Base-by-base conservation (phyloP, 2,329 filamentous ascomycete species). In the Neocucurbitaria cava region DNA sequence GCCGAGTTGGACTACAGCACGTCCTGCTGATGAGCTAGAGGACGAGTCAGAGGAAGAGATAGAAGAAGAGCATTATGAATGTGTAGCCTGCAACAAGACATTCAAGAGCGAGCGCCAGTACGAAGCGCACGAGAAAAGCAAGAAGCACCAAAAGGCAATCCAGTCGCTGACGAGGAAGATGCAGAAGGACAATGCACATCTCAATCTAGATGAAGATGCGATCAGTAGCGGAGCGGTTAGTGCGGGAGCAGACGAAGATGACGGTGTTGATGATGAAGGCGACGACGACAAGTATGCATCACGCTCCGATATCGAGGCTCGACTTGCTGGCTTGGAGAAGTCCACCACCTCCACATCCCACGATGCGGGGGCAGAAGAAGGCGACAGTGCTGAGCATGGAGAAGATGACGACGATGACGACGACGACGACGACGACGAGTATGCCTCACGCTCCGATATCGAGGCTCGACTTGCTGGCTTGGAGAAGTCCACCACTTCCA, bases 101-200 rank as follows among this genome's bases (percentile, higher is more conserved):
- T 95, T 94, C 75, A 90, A 97, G 77, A 98, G 93, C 68, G 90
- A 96, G 71, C 92, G 92, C 62, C 94, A 98, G 70, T 92, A 90
- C 59, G 88, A 96, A 68, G 89, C 90, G 3, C 95, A 99, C 68
- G 93, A 97, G 78, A 92, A 89, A 78, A 98, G 94, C 81, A 99
- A 96, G 75, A 99, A 98, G 77, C 95, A 99, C 69, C 77, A 88
- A 57, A 98, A 96, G 72, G 89, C 92, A 2, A 83, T 97, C 6
- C 88, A 93, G 62, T 85, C 92, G 56, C 77, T 99, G 35, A 87
- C 87, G 66, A 84, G 86, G 67, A 88, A 95, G 72, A 96, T 99
- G 92, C 85, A 83, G 64, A 87, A 88, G 64, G 90, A 99, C 68
- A 89, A 93, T 66, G 80, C 81, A 42, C 81, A 87, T 44, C 74